Base-by-base conservation (phyloP, 202 grass and related monocot genomes). In the Alloteropsis angusta region DNA sequence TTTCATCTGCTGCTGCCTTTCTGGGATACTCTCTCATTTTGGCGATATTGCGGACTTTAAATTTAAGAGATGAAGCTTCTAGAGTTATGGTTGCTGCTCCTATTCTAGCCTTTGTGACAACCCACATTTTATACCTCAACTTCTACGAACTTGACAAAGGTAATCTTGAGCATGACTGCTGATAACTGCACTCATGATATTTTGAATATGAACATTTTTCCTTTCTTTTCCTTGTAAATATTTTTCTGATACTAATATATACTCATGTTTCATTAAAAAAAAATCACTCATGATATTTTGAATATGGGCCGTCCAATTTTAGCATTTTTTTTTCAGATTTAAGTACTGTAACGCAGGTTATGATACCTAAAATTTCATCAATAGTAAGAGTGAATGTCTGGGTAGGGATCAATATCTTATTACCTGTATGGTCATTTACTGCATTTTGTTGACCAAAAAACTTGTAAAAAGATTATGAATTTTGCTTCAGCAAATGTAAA, bases 41-140 rank as follows among this genome's bases (percentile, higher is more conserved):
- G 80, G 79, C 88, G 11, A 88, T 96, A 70, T 45, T 99, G 71
- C 71, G 92, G 49, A 86, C 90, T 48, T 88, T 87, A 21, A 89
- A 93, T 84, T 57, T 96, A 57, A 91, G 77, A 72, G 84, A 82
- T 18, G 86, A 91, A 82, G 90, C 92, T 91, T 93, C 92, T 28
- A 91, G 96, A 64, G 92, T 96, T 53, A 96, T 93, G 92, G 92
- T 93, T 37, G 89, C 88, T 28, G 92, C 92, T 60, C 96, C 96
- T 55, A 84, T 99, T 65, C 78, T 99, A 68, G 96, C 96, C 3
- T 99, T 99, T 67, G 76, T 89, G 16, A 93, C 96, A 17, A 93
- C 96, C 19, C 96, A 99, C 54, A 93, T 99, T 69, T 55, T 99
- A 55, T 99, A 99, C 86, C 90, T 99, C 34, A 99, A 95, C 68